Evolutionary conservation across 345 rosid genomes (phyloP).

Genomic region (Streptanthus diversifolius): DNA sequence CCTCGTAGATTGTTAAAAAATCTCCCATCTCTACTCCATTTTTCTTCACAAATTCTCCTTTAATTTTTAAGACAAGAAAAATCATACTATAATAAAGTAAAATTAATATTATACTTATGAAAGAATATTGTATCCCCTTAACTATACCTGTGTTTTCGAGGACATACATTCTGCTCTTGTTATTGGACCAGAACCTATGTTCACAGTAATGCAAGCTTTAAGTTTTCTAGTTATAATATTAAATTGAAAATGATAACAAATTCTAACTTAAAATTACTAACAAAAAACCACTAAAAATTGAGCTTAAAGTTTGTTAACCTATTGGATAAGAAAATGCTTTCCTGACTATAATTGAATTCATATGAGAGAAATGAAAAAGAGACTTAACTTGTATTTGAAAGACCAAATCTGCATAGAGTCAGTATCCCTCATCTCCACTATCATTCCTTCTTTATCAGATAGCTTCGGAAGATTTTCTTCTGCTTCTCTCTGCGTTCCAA

Average conservation of each 20-base stretch:
- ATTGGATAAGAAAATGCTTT: neutral
- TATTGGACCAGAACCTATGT: constrained; percentile 79
- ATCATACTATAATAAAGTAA: neutral
- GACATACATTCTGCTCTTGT: constrained; percentile 87
- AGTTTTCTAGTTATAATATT: neutral
- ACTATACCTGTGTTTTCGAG: constrained; percentile 70
- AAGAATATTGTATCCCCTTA: neutral
- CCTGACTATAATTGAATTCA: neutral
- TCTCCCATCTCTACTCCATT: constrained; percentile 54
- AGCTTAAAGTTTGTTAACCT: neutral
- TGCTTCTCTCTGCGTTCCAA: constrained; percentile 53
- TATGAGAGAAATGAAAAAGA: neutral
- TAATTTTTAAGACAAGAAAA: neutral
- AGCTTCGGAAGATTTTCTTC: constrained; percentile 72
- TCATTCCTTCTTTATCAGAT: constrained; percentile 58
- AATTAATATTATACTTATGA: neutral
- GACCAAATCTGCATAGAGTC: constrained; percentile 47
- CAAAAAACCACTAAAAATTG: neutral
- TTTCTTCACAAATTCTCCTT: constrained; percentile 64
- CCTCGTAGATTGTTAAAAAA: constrained; percentile 63
- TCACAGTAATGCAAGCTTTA: constrained; percentile 1
- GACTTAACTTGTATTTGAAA: constrained; percentile 64
- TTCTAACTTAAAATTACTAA: neutral
- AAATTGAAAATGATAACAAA: neutral
- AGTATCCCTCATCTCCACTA: constrained; percentile 43